Evolutionary conservation across 2,329 filamentous ascomycete species (phyloP), one percentile per base, ranked within the genome.

Genomic region (Didymella pomorum): DNA sequence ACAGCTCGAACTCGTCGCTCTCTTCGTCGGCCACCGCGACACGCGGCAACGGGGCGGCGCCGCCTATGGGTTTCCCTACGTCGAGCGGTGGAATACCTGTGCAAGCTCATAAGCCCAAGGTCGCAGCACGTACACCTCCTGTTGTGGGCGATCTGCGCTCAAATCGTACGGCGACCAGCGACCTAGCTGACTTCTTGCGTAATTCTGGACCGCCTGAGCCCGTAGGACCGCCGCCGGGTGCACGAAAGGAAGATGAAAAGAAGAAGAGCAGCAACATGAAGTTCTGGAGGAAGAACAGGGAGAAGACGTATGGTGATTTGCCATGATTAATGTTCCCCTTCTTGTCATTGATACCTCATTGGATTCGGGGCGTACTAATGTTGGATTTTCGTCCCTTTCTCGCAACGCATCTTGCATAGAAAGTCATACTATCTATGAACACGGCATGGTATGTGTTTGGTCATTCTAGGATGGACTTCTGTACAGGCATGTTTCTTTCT

Each of bases 131-230:
- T 3, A 65, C 62, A 11, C 70, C 74, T 10, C 70, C 74, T 11
- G 64, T 67, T 1, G 65, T 67, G 0, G 63, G 54, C 16, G 71
- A 72, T 14, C 52, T 57, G 12, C 59, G 60, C 0, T 37, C 53
- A 10, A 63, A 61, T 0, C 68, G 73, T 18, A 72, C 74, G 7
- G 71, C 67, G 1, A 79, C 77, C 2, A 75, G 73, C 37, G 79
- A 81, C 54, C 67, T 81, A 29, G 79, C 78, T 2, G 79, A 81
- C 52, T 81, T 81, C 60, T 57, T 81, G 37, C 72, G 73, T 29
- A 77, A 73, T 28, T 78, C 75, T 1, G 79, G 77, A 0, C 79
- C 79, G 0, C 73, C 74, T 3, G 73, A 75, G 35, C 65, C 68
- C 8, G 28, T 62, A 1, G 51, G 58, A 20, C 62, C 68, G 2